Base-by-base conservation (phyloP, 345 rosid species). In the Pistacia vera region DNA sequence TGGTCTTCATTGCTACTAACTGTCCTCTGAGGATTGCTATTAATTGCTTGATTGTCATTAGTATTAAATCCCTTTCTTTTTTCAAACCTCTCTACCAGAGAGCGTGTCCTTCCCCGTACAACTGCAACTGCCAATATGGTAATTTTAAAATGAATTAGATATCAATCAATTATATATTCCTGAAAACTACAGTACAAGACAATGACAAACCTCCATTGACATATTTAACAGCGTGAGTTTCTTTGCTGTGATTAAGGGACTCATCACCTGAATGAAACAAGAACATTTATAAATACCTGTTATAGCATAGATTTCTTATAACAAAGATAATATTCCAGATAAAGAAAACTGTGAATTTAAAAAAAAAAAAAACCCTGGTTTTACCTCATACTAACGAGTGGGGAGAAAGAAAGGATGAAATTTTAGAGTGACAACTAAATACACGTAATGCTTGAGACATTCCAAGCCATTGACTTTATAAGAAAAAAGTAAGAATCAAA, bases 1-100 rank as follows among this genome's bases (percentile, higher is more conserved):
- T 66, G 78, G 63, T 74, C 80, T 66, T 72, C 80, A 46, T 54
- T 79, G 13, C 54, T n/a, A 60, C 20, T 75, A 57, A 56, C 61
- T 78, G 77, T 35, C 36, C 65, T 72, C 62, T 48, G 71, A 68
- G 62, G 63, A 71, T 79, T 65, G 75, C 59, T 66, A 78, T 66
- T 77, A 65, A 68, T 70, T 65, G 77, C 80, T 80, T 78, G 83
- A 77, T 86, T 88, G 77, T 85, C 91, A 74, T 66, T 63, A 75
- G 33, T 76, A 78, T 77, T 82, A 41, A 77, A 51, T 71, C 60
- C 87, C 71, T 92, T 93, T 78, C 85, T 79, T 83, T 85, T 85
- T 86, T 96, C 99, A 87, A 96, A 96, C 84, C 83, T 92, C 87
- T 94, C 99, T 66, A 96, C 99, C 78, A 96, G 86, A 58, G 89